Base-by-base conservation (phyloP, 2,329 filamentous ascomycete genomes). In the Chrysoporthe deuterocubensis region DNA sequence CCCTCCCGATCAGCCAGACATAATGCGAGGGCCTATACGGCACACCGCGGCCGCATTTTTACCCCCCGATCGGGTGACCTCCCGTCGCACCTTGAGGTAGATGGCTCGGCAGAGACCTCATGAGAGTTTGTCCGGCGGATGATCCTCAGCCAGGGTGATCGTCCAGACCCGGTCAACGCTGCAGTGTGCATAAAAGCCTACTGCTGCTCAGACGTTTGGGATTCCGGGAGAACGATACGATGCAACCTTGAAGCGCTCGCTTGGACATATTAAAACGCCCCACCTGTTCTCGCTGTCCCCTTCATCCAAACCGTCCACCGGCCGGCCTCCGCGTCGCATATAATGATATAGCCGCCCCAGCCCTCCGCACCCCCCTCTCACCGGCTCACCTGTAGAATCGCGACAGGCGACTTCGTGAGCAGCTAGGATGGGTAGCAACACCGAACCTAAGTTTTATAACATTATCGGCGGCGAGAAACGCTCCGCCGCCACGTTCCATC, bases 401-500 rank as follows among this genome's bases (percentile, higher is more conserved):
- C 50, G 26, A 34, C 48, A 26, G 26, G 32, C 9, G 37, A 9
- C 21, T 5, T n/a, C 14, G 21, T 5, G 7, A 37, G 16, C 37
- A 59, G 61, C 64, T 63, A 67, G 61, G 34, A 66, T 70, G 61
- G 68, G 64, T 14, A 67, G 61, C 57, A 34, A 66, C 8, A 26
- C 14, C 42, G 6, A 11, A 13, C 40, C 18, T 9, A 63, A 76
- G 67, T 84, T 84, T 72, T 78, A 74, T 75, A 84, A 84, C 73
- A 74, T 82, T 67, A 77, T 84, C 72, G 79, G 82, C 71, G 81
- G 81, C 56, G 76, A 82, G 71, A 72, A 72, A 62, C 79, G 80
- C 63, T 67, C 71, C 42, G 74, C 77, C 61, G 70, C 77, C 34
- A 73, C 75, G 5, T 74, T 73, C 1, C 76, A 81, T 69, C 75